Conservation (phyloP, 257 asterid genomes). For the Osmanthus fragrans region DNA sequence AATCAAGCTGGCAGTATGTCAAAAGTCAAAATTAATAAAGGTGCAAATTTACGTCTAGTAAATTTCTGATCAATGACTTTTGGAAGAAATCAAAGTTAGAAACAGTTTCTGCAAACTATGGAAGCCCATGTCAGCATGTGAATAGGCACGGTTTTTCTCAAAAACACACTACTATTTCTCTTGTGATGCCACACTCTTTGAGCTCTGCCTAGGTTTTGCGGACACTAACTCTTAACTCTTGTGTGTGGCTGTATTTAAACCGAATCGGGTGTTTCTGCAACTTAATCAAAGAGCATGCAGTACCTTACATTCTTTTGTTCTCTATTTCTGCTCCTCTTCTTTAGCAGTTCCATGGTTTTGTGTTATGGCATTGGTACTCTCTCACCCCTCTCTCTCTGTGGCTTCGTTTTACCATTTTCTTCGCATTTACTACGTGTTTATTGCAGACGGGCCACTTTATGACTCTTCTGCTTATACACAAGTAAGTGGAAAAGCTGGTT, state of each 20-base stretch:
- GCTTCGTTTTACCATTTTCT: neutral
- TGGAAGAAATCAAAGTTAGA: neutral
- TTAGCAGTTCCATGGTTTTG: slow-evolving; percentile 23
- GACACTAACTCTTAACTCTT: neutral
- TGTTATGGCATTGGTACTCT: slow-evolving; percentile 34
- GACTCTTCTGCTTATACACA: slow-evolving; percentile 77
- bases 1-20: neutral
- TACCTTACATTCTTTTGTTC: slow-evolving; percentile 14
- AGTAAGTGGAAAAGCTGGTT: slow-evolving; percentile 32
- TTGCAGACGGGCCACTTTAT: slow-evolving; percentile 80
- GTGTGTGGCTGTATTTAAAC: neutral
- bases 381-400: slow-evolving; percentile 26
- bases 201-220: neutral
- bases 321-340: slow-evolving; percentile 25
- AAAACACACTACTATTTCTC: slow-evolving; percentile 35
- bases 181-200: slow-evolving; percentile 36
- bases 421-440: neutral
- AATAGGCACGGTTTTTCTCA: slow-evolving; percentile 13
- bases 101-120: neutral
- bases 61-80: neutral
- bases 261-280: neutral
- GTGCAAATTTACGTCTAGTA: neutral
- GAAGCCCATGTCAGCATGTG: slow-evolving; percentile 26
- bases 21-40: neutral
- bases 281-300: slow-evolving; percentile 27